These are phyloP conservation scores for Capsella rubella DNA, from an alignment of 441 rosid genomes.

Conservation along the genomic window DNA sequence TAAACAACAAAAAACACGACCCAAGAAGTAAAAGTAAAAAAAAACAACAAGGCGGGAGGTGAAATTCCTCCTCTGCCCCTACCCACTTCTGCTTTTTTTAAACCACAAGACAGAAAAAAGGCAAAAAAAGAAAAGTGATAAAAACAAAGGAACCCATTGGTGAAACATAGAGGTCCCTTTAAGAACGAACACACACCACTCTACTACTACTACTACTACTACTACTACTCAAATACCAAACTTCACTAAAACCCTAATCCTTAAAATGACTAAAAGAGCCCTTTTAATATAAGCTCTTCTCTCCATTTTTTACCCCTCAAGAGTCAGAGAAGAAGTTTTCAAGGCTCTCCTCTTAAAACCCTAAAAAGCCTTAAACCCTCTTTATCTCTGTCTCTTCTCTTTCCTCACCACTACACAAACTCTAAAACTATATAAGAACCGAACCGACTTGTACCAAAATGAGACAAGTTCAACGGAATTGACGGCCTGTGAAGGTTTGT, in stretches of 20 bases:
- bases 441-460: neutral
- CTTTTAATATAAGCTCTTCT: slow-evolving; percentile 37
- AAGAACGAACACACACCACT: slow-evolving; percentile 25
- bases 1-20: neutral
- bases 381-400: neutral
- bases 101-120: slow-evolving; percentile 27
- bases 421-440: slow-evolving; percentile 26
- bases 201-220: neutral
- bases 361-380: slow-evolving; percentile 32
- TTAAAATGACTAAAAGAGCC: slow-evolving; percentile 42
- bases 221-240: neutral
- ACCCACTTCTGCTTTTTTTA: slow-evolving; percentile 37
- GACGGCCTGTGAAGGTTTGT: slow-evolving; percentile 82
- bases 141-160: slow-evolving; percentile 34
- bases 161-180: slow-evolving; percentile 39
- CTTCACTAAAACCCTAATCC: slow-evolving; percentile 36
- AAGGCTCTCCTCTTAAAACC: slow-evolving; percentile 39
- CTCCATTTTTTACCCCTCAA: slow-evolving; percentile 36
- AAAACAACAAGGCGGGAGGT: slow-evolving; percentile 39
- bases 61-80: slow-evolving; percentile 41
- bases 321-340: slow-evolving; percentile 6
- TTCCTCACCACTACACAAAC: slow-evolving; percentile 28
- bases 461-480: slow-evolving; percentile 56
- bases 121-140: slow-evolving; percentile 23
- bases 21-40: neutral